A percentile compares a stretch with the other conserved stretches of the same genome.
These are phyloP conservation scores for Chlorella vulgaris DNA, from an alignment of 139 green algal species.

Conservation along the genomic window DNA sequence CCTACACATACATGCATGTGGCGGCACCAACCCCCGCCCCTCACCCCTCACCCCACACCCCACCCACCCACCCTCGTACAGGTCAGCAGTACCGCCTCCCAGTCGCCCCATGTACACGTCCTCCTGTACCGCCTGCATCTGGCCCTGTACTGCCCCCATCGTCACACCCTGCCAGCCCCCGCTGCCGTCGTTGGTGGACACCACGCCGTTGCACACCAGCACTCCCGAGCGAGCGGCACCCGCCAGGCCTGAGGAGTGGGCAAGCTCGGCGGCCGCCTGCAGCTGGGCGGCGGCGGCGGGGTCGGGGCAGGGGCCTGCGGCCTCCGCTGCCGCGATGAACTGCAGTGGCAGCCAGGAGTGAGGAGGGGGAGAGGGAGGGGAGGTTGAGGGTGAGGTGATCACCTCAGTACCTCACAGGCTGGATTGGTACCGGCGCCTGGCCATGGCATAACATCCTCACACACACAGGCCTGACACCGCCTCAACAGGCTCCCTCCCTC, in stretches of 20 bases:
- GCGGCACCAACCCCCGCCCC: not conserved
- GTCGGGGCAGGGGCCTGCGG: not conserved
- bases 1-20: not conserved
- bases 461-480: too few species aligned
- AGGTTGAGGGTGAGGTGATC: not conserved
- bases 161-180: constrained; percentile 18
- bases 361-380: not conserved
- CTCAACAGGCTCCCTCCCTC: too few species aligned
- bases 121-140: constrained; percentile 32
- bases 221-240: constrained; percentile 2
- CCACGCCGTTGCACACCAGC: constrained; percentile 26
- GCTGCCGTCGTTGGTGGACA: constrained; percentile 16
- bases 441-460: too few species aligned
- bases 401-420: too few species aligned
- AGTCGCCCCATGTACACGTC: constrained; percentile 37
- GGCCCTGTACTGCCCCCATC: constrained; percentile 26
- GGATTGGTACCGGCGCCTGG: too few species aligned
- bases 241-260: not conserved
- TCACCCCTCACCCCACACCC: constrained; percentile 35
- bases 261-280: constrained; percentile 1
- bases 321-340: not conserved
- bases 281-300: not conserved
- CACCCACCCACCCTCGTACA: constrained; percentile 24
- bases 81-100: constrained; percentile 21
- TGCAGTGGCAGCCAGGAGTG: not conserved